A percentile compares a stretch with the other conserved stretches of the same genome.
These are phyloP conservation scores for Dichomitus squalens DNA, from an alignment of 1,284 basidiomycete species.

Conservation along the genomic window DNA sequence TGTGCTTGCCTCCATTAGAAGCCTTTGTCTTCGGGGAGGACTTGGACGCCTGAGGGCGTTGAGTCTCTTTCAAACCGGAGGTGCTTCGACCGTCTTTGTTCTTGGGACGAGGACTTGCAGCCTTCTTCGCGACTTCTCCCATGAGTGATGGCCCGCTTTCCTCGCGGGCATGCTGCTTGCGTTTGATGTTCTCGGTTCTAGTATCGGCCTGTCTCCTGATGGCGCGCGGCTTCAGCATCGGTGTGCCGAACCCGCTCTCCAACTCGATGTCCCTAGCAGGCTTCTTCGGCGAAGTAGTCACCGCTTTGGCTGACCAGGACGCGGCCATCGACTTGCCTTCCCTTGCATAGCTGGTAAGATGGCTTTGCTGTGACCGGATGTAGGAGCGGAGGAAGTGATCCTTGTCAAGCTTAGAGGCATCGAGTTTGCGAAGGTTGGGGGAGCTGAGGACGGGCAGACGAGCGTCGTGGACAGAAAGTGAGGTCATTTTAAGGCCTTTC, in stretches of 20 bases:
- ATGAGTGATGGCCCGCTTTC: neutral
- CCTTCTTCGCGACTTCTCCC: neutral
- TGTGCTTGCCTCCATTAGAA: neutral
- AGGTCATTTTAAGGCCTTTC: too few species aligned
- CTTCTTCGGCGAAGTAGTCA: neutral
- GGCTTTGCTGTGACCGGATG: slow-evolving; percentile 49
- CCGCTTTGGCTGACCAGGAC: slow-evolving; percentile 31
- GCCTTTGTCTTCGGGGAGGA: neutral
- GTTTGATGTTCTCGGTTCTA: neutral
- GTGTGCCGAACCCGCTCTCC: slow-evolving; percentile 55
- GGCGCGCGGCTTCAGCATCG: slow-evolving; percentile 55
- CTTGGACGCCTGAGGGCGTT: neutral
- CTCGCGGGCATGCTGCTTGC: neutral
- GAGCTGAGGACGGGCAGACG: slow-evolving; percentile 13
- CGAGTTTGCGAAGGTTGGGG: slow-evolving; percentile 19
- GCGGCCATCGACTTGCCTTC: slow-evolving; percentile 40
- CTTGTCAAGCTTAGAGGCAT: slow-evolving; percentile 40
- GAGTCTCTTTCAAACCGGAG: neutral
- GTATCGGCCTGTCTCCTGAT: neutral
- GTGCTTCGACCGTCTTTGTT: neutral
- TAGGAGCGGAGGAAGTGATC: slow-evolving; percentile 47
- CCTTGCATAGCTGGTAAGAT: slow-evolving; percentile 46
- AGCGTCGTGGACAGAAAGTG: neutral
- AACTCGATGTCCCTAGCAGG: slow-evolving; percentile 5
- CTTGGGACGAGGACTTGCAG: too few species aligned